Evolutionary conservation across 169 alveolate genomes (phyloP).

Genomic region (Plasmodium malariae): DNA sequence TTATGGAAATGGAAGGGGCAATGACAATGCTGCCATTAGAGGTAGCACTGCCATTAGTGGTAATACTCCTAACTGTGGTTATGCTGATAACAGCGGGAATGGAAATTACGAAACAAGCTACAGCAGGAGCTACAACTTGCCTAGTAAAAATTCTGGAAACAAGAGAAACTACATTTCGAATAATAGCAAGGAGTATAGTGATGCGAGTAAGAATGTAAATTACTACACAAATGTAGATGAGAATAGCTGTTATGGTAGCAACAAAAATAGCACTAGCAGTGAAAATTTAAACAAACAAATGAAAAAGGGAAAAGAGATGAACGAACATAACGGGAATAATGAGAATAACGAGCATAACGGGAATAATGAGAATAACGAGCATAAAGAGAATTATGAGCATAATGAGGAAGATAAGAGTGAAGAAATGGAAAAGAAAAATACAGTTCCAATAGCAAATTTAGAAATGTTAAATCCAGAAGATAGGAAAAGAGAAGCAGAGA

Average conservation of each 20-base stretch:
- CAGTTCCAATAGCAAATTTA: conserved; percentile 7
- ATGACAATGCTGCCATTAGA: too few species aligned
- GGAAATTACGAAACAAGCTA: background rate
- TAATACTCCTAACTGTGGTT: background rate
- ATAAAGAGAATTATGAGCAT: background rate
- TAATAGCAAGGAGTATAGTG: conserved; percentile 1
- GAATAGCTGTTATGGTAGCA: background rate
- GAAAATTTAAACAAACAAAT: conserved; percentile 14
- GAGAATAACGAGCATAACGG: background rate
- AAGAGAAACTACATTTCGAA: conserved; percentile 6
- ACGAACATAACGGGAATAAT: background rate
- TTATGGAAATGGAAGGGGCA: conserved; percentile 5
- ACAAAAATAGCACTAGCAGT: conserved; percentile 5
- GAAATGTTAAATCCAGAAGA: conserved; percentile 74
- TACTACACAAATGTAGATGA: background rate
- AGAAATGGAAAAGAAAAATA: conserved; percentile 26
- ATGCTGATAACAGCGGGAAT: background rate
- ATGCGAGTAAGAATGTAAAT: background rate
- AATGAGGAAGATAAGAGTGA: background rate
- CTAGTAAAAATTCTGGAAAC: conserved; percentile 2
- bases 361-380: background rate
- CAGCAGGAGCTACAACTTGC: background rate
- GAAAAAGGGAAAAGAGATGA: background rate
- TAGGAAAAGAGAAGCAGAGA: conserved; percentile 82
- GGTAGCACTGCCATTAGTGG: background rate